Conservation (phyloP, 306 rosid genomes). For the Rosa multiflora region DNA sequence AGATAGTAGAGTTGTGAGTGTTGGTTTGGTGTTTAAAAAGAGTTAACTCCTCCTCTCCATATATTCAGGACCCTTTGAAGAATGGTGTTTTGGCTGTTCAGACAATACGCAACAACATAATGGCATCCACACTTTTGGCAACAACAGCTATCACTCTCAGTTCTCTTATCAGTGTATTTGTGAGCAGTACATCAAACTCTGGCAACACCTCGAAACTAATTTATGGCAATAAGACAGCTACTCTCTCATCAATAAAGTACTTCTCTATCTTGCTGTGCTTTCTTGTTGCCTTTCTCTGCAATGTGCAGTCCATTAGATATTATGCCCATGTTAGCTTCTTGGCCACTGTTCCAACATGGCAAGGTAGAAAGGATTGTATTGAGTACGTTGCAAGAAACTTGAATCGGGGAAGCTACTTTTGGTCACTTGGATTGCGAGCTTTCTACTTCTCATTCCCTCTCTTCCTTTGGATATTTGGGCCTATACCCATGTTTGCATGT, state of each 20-base stretch:
- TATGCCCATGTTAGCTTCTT: slow-evolving; percentile 84
- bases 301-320: slow-evolving; percentile 80
- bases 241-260: slow-evolving; percentile 47
- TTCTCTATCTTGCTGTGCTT: slow-evolving; percentile 68
- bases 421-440: slow-evolving; percentile 85
- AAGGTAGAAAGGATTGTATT: slow-evolving; percentile 41
- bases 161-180: slow-evolving; percentile 77
- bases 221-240: slow-evolving; percentile 60
- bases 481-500: slow-evolving; percentile 76
- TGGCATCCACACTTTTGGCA: slow-evolving; percentile 83
- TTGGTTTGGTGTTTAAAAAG: slow-evolving; percentile 6
- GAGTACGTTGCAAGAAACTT: slow-evolving; percentile 56
- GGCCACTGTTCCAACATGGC: slow-evolving; percentile 66
- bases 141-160: slow-evolving; percentile 82
- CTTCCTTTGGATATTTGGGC: slow-evolving; percentile 89
- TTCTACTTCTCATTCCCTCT: slow-evolving; percentile 79
- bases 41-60: slow-evolving; percentile 23
- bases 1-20: not conserved
- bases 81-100: slow-evolving; percentile 79
- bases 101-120: slow-evolving; percentile 82
- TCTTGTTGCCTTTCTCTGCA: slow-evolving; percentile 82
- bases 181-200: slow-evolving; percentile 40
- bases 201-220: slow-evolving; percentile 37
- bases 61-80: slow-evolving; percentile 79
- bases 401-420: slow-evolving; percentile 69